Evolutionary conservation across 352 stramenopile species (phyloP).

Genomic region (Globisporangium nunn): DNA sequence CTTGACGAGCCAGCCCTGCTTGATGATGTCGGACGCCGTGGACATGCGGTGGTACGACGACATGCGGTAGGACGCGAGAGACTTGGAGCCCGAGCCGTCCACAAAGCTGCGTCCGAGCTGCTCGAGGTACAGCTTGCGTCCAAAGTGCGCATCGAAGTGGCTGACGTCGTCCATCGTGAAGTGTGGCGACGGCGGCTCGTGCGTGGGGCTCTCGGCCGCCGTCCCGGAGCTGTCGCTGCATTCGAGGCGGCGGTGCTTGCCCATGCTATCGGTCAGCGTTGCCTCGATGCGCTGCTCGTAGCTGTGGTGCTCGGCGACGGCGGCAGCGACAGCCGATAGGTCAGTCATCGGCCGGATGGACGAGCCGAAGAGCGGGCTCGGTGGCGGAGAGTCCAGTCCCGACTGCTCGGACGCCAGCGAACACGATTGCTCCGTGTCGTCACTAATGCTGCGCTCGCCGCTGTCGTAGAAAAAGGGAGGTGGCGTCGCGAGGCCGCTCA

Average conservation of each 20-base stretch:
- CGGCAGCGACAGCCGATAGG: background rate
- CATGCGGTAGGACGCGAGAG: constrained; percentile 58
- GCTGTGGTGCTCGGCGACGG: background rate
- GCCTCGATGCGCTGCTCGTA: constrained; percentile 71
- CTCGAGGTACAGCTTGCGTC: constrained; percentile 61
- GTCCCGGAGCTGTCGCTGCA: constrained; percentile 14
- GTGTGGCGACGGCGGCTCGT: constrained; percentile 14
- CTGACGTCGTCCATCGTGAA: constrained; percentile 64
- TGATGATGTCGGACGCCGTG: constrained; percentile 29
- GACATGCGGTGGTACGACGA: constrained; percentile 55
- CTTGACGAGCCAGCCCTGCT: constrained; percentile 79
- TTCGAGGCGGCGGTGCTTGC: constrained; percentile 21
- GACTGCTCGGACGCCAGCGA: constrained; percentile 53
- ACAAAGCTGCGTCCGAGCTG: constrained; percentile 52
- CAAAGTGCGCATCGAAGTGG: constrained; percentile 65
- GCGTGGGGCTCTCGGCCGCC: constrained; percentile 14
- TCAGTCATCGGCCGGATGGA: background rate
- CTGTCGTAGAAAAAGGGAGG: constrained; percentile 3
- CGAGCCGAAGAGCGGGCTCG: constrained; percentile 11
- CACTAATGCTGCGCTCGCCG: constrained; percentile 32
- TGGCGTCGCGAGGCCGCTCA: constrained; percentile 20
- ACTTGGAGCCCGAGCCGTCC: constrained; percentile 53
- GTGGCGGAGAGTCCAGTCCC: constrained; percentile 23
- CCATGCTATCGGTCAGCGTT: constrained; percentile 45
- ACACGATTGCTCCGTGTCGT: constrained; percentile 62